phyloP scores from a whole-genome alignment of 192 early-diverging fungal species.

The Podila minutissima region DNA sequence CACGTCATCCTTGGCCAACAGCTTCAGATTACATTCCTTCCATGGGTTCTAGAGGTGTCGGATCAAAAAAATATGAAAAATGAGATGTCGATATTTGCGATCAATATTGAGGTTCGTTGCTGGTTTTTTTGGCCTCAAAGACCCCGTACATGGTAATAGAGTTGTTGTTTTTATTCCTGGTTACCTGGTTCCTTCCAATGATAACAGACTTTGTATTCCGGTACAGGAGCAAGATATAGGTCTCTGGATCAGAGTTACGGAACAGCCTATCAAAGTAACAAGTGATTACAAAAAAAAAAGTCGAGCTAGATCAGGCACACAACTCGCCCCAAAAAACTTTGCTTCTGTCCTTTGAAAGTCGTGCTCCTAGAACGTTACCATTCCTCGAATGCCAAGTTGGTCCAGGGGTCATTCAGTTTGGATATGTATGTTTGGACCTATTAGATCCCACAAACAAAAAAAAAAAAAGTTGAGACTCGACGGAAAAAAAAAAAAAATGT shows the following conservation, averaged over 20 bases:
- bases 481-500: not conserved
- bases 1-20: conserved; percentile 72
- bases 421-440: conserved; percentile 70
- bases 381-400: conserved; percentile 90
- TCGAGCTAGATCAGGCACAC: not conserved
- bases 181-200: conserved; percentile 93
- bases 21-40: conserved; percentile 89
- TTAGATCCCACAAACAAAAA: not conserved
- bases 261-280: conserved; percentile 71
- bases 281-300: not conserved
- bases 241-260: conserved; percentile 70
- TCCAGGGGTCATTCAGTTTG: conserved; percentile 74
- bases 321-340: not conserved
- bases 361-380: conserved; percentile 51
- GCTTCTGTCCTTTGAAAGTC: not conserved
- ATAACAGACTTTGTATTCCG: conserved; percentile 90
- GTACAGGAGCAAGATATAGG: conserved; percentile 85
- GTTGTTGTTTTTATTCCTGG: not conserved
- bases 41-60: conserved; percentile 84
- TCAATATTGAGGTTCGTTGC: not conserved
- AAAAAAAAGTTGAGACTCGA: not conserved
- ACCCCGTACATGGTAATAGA: no score
- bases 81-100: not conserved
- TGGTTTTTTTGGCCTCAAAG: no score
- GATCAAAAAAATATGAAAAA: conserved; percentile 7